A percentile compares a stretch with the other conserved stretches of the same genome.
phyloP scores from a whole-genome alignment of 257 asterid genomes.

The Fraxinus excelsior region DNA sequence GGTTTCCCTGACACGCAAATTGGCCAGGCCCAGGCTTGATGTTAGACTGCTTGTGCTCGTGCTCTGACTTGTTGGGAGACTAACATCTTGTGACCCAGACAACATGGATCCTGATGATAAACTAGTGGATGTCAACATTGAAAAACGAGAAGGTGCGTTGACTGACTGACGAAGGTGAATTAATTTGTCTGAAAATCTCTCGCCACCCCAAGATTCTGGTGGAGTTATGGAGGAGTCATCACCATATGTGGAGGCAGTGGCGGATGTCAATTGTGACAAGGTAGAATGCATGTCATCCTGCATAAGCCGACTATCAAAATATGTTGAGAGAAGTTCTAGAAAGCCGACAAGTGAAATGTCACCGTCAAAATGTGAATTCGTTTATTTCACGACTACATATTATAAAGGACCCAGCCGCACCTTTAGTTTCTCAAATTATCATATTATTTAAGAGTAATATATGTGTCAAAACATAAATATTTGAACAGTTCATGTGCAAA shows the following conservation, averaged over 20 bases:
- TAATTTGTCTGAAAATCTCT: slow-evolving; percentile 68
- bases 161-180: slow-evolving; percentile 62
- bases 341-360: slow-evolving; percentile 14
- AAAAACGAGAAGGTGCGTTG: slow-evolving; percentile 69
- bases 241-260: slow-evolving; percentile 49
- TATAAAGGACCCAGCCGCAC: not conserved
- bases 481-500: not conserved
- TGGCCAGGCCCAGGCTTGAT: slow-evolving; percentile 42
- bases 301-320: slow-evolving; percentile 36
- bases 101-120: slow-evolving; percentile 56
- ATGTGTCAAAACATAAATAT: not conserved
- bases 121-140: slow-evolving; percentile 51
- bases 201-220: slow-evolving; percentile 98
- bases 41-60: slow-evolving; percentile 46
- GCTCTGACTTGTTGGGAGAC: slow-evolving; percentile 46
- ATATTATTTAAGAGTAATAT: not conserved
- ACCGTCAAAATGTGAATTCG: slow-evolving; percentile 13
- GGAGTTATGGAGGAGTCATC: slow-evolving; percentile 83
- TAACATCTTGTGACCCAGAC: slow-evolving; percentile 64
- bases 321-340: slow-evolving; percentile 2
- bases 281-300: slow-evolving; percentile 69
- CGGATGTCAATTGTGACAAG: slow-evolving; percentile 56
- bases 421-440: no score
- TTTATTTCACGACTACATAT: not conserved
- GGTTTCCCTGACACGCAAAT: slow-evolving; percentile 47